Base-by-base conservation (phyloP, 331 rosid species). In the Arachis monticola region DNA sequence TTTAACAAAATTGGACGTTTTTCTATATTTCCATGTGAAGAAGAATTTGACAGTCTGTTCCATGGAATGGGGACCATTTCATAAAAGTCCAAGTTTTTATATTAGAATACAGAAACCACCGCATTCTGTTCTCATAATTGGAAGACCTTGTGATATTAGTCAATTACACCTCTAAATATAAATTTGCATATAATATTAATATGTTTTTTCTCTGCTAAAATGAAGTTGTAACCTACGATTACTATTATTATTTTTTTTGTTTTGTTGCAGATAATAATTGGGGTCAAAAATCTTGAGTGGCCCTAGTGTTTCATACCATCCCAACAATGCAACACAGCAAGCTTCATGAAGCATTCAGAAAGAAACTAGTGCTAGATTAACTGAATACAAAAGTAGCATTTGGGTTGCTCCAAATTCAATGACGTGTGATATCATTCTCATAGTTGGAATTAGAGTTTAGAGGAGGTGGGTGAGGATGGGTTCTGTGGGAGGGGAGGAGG, bases 41-140 rank as follows among this genome's bases (percentile, higher is more conserved):
- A 78, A 83, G 82, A 80, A 80, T 81, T 83, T 88, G 92, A 91
- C 92, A 89, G 88, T 76, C 91, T 91, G 97, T 87, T 73, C 55
- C 77, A 63, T 60, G 68, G 44, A 79, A 66, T 73, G 79, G 80
- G 88, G 92, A 83, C 96, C 93, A 82, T 79, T 75, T 47, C 56
- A 74, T 81, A 83, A 85, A 88, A 81, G 68, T 85, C 91, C 90
- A 91, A 87, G 63, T 13, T 76, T 80, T 83, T 79, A 79, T 72
- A 68, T 44, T 83, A 78, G 66, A 85, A 76, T 84, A 88, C 85
- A 83, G 77, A 63, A 72, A 73, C 78, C 84, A 81, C 81, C 78
- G 77, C 75, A 70, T 70, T 72, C 74, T 70, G 70, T 14, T 79
- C 73, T 11, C 58, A 44, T 73, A 59, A 80, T 73, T 64, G 55